Evolutionary conservation across 306 rosid species (phyloP).

Genomic region (Prunus fruticosa): DNA sequence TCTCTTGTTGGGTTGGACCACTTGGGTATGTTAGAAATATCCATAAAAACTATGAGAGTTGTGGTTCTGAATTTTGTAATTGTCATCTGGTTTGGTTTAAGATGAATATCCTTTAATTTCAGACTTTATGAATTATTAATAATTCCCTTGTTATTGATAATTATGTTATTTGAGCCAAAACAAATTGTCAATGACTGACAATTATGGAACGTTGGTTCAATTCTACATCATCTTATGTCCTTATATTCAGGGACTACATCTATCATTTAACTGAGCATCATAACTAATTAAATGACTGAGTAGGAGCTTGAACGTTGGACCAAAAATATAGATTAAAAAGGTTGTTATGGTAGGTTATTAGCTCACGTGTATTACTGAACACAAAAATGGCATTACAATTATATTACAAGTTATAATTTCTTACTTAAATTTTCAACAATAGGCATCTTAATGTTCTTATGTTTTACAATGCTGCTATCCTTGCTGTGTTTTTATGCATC

Average conservation of each 20-base stretch:
- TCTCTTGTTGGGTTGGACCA: not conserved
- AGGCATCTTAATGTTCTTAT: not conserved
- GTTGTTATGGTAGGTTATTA: no score
- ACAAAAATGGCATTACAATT: not conserved
- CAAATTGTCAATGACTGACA: not conserved
- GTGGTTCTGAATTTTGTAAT: not conserved
- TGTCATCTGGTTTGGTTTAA: not conserved
- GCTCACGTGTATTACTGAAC: not conserved
- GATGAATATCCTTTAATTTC: not conserved
- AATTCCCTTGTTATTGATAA: not conserved
- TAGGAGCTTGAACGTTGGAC: no score
- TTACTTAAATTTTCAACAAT: not conserved
- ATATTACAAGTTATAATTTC: not conserved
- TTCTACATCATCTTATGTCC: not conserved
- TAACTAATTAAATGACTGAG: no score
- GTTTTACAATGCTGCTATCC: not conserved
- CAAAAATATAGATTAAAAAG: no score
- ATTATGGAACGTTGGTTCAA: not conserved
- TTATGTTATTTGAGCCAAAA: not conserved
- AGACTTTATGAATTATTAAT: not conserved
- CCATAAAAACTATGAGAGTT: not conserved
- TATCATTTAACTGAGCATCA: not conserved
- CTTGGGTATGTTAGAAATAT: not conserved
- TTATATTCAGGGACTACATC: not conserved
- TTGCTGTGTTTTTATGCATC: slow-evolving; percentile 12